Conservation (phyloP, 805 yeast genomes). For the Kodamaea neixiangensis region DNA sequence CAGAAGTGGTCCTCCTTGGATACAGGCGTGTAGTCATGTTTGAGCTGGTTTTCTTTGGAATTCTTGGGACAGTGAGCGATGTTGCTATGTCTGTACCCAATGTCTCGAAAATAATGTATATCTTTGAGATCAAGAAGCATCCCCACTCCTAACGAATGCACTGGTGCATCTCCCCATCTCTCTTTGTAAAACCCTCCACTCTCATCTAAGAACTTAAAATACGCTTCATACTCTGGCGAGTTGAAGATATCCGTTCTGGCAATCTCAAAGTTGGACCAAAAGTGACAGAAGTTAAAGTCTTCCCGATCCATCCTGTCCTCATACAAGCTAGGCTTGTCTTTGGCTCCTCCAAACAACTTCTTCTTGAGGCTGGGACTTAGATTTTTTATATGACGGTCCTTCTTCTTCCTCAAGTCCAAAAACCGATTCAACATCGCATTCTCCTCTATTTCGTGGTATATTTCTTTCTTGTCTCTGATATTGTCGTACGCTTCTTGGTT, state of each 20-base stretch:
- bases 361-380: constrained; percentile 4
- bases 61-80: constrained; percentile 81
- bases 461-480: constrained; percentile 19
- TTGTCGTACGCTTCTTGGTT: constrained; percentile 25
- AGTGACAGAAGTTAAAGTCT: constrained; percentile 78
- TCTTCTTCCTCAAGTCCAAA: constrained; percentile 16
- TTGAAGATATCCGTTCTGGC: constrained; percentile 81
- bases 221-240: constrained; percentile 61
- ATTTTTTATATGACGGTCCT: not conserved
- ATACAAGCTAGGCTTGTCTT: constrained; percentile 23
- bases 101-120: constrained; percentile 86
- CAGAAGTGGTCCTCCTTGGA: constrained; percentile 32
- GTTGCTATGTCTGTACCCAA: constrained; percentile 75
- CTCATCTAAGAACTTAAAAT: constrained; percentile 63
- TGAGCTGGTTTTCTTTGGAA: constrained; percentile 52
- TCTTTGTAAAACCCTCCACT: constrained; percentile 86
- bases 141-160: constrained; percentile 73
- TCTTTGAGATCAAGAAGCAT: constrained; percentile 66
- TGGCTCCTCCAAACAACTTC: constrained; percentile 12
- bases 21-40: constrained; percentile 30
- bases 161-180: constrained; percentile 95
- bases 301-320: constrained; percentile 66
- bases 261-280: constrained; percentile 89
- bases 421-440: constrained; percentile 27
- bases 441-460: constrained; percentile 30